Evolutionary conservation across 768 basidiomycete species (phyloP), one percentile per base, ranked within the genome.

Genomic region (Amanita thiersii): DNA sequence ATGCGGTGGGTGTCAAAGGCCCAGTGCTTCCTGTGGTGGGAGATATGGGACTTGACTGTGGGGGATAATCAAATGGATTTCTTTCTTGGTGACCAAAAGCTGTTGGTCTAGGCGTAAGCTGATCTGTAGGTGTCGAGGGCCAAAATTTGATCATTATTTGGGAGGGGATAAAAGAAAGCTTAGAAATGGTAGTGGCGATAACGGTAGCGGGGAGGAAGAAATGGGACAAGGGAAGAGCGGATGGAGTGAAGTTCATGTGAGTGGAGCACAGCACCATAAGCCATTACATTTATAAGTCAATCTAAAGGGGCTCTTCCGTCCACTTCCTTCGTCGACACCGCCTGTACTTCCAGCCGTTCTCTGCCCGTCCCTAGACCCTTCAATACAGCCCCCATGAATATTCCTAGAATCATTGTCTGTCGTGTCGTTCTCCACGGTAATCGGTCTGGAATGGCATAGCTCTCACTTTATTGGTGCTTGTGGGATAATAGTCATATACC

Each of bases 111-210:
- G 84, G 81, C 0, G 83, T 88, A 39, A 73, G 65, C 52, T 77
- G 77, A 52, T 79, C 79, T 33, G 60, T 58, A 34, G 67, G 58
- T 24, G 52, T 54, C 8, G 67, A 55, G 12, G 79, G 73, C 86
- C 86, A 83, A 47, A 86, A 64, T 55, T 77, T 81, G 50, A 86
- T 66, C 78, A 86, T 83, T 41, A 59, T 56, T 48, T 55, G 57
- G 29, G 18, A 25, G 28, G 53, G 45, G 14, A 49, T 43, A 37
- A 47, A 56, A 18, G 57, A 57, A 19, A 47, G 49, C 37, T 50
- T 52, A 26, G 24, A 17, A 10, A 28, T 7, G n/a, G 26, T 43
- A 20, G 14, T 19, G n/a, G 41, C 39, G 41, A 43, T 47, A 33
- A 43, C 37, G 39, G 44, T 49, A 17, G 52, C 43, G 36, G 33